Conservation (phyloP, 2,329 filamentous ascomycete species). For the Diplodia seriata region DNA sequence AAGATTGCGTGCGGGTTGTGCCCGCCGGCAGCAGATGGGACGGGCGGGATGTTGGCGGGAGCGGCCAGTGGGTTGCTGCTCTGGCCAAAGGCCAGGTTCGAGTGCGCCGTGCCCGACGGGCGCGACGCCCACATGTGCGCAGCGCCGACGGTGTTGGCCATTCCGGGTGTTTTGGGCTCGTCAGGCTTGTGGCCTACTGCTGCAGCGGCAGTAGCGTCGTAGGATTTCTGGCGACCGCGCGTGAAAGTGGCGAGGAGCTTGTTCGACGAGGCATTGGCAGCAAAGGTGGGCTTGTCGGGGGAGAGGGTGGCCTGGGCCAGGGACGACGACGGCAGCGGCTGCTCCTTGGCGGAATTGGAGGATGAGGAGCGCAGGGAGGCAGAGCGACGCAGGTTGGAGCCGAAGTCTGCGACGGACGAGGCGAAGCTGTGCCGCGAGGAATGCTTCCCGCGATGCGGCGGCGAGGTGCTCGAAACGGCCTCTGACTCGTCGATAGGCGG, state of each 20-base stretch:
- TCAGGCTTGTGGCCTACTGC: slow-evolving; percentile 21
- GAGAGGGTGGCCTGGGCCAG: slow-evolving; percentile 46
- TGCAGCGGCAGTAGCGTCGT: slow-evolving; percentile 44
- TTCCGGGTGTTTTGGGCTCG: slow-evolving; percentile 18
- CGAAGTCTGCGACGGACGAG: slow-evolving; percentile 48
- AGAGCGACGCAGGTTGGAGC: slow-evolving; percentile 48
- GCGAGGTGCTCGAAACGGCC: slow-evolving; percentile 32
- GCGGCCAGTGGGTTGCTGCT: slow-evolving; percentile 6
- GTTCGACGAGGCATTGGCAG: slow-evolving; percentile 40
- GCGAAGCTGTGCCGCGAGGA: slow-evolving; percentile 40
- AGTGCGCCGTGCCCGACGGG: slow-evolving; percentile 26
- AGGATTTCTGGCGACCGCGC: slow-evolving; percentile 45
- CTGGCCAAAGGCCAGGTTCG: slow-evolving; percentile 25
- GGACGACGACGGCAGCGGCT: slow-evolving; percentile 35
- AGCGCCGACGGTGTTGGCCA: slow-evolving; percentile 21
- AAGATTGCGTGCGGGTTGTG: slow-evolving; percentile 63
- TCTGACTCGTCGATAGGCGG: slow-evolving; percentile 33
- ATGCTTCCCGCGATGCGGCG: slow-evolving; percentile 39
- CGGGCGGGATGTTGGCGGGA: slow-evolving; percentile 36
- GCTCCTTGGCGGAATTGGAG: slow-evolving; percentile 41
- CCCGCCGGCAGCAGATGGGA: slow-evolving; percentile 44
- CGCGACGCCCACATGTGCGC: slow-evolving; percentile 26
- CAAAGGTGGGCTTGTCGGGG: slow-evolving; percentile 43
- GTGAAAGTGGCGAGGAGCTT: slow-evolving; percentile 49
- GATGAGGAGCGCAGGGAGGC: slow-evolving; percentile 52